These are phyloP conservation scores for Populus davidiana DNA, from an alignment of 345 rosid genomes.

Conservation along the genomic window DNA sequence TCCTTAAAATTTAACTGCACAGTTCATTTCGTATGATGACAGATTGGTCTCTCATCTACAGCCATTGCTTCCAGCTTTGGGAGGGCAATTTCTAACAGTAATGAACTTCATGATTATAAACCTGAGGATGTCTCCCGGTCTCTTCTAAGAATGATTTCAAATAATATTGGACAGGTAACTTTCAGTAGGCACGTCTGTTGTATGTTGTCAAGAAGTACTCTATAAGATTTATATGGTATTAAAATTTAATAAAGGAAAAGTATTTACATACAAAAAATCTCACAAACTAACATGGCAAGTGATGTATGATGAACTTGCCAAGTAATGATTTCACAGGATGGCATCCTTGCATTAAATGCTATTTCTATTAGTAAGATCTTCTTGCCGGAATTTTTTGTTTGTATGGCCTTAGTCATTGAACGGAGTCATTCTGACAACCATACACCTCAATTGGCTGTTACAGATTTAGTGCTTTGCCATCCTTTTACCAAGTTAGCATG, in stretches of 20 bases:
- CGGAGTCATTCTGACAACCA: background rate
- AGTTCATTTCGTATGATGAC: constrained; percentile 13
- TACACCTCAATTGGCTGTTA: background rate
- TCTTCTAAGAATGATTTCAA: constrained; percentile 95
- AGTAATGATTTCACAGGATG: background rate
- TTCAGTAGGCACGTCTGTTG: background rate
- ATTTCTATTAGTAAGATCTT: no score
- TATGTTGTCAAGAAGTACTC: background rate
- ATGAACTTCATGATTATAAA: constrained; percentile 89
- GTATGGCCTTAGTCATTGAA: background rate
- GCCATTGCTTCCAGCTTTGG: constrained; percentile 99
- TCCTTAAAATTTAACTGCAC: constrained; percentile 6
- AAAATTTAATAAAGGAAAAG: background rate
- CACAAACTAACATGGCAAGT: background rate
- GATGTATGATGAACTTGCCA: background rate
- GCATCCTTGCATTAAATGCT: background rate
- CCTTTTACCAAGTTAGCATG: background rate
- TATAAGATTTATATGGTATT: background rate
- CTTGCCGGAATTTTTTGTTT: background rate
- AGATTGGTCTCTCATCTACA: constrained; percentile 97
- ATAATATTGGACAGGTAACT: constrained; percentile 94
- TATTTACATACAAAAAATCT: background rate
- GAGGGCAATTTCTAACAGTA: constrained; percentile 82
- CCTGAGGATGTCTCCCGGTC: constrained; percentile 96
- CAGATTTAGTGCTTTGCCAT: background rate